These are phyloP conservation scores for Psilocybe cubensis DNA, from an alignment of 768 basidiomycete species.

Conservation along the genomic window DNA sequence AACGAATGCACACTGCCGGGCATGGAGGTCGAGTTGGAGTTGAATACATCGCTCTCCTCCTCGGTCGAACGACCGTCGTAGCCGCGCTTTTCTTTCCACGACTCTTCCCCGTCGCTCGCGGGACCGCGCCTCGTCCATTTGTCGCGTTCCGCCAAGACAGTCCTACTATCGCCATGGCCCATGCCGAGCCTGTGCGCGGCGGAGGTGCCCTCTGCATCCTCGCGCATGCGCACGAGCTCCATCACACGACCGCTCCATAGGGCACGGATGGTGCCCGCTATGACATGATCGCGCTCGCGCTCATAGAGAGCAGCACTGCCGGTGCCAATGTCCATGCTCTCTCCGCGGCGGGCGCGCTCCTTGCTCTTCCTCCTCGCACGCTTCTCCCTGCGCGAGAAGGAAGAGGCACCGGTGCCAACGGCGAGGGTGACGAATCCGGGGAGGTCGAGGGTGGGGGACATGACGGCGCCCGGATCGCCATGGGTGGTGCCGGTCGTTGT, in stretches of 20 bases:
- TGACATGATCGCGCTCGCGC: constrained; percentile 33
- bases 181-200: not conserved
- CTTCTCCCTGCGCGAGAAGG: constrained; percentile 8
- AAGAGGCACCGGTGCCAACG: constrained; percentile 9
- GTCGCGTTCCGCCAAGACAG: constrained; percentile 10
- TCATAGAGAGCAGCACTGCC: constrained; percentile 18
- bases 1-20: constrained; percentile 21
- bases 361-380: constrained; percentile 8
- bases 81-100: constrained; percentile 19
- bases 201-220: constrained; percentile 28
- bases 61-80: constrained; percentile 44
- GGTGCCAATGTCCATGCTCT: constrained; percentile 56
- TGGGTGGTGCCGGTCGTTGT: constrained; percentile 25
- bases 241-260: constrained; percentile 49
- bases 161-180: not conserved
- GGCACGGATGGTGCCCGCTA: constrained; percentile 41
- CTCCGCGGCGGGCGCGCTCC: constrained; percentile 18
- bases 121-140: constrained; percentile 21
- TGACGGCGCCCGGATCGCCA: constrained; percentile 37
- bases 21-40: constrained; percentile 4
- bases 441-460: constrained; percentile 55
- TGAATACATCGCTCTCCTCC: constrained; percentile 46
- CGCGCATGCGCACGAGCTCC: constrained; percentile 40
- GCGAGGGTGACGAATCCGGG: not conserved
- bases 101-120: constrained; percentile 46